Base-by-base conservation (phyloP, 148 eudicot species). In the Fallopia convolvulus region DNA sequence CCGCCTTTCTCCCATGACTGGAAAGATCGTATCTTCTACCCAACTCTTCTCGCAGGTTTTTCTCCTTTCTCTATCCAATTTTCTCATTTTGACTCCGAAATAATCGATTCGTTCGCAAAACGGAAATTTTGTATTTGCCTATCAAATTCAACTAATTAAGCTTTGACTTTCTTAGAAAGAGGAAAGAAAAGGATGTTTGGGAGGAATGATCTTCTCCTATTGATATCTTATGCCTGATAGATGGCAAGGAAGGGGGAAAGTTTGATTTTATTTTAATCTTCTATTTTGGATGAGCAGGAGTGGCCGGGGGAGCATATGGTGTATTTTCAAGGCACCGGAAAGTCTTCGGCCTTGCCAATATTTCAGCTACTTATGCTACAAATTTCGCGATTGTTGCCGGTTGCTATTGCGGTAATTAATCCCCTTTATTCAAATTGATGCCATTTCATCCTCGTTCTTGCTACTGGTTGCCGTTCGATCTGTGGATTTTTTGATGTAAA, bases 351-450 rank as follows among this genome's bases (percentile, higher is more conserved):
- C 77, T 90, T 63, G 84, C 88, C 9, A 87, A 86, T 68, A 87
- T 89, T 44, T 83, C 97, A 70, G 85, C 98, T 66, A 88, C 93
- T 76, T 94, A 92, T 76, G 98, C 98, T 21, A 75, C 98, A 52
- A 92, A 94, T 87, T 83, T 89, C 47, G 93, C 98, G 76, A 87
- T 90, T 52, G 91, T 94, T 40, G 77, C 93, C 32, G 97, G 90
- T 32, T 87, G 89, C 80, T 94, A 94, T 56, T 94, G 92, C 81
- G 98, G 98, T 94, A 89, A 84, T 77, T 18, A 11, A 32, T 21
- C 50, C 55, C 39, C 63, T 52, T 42, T 9, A 42, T 53, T 49
- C 18, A 75, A 21, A 52, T 33, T 4, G n/a, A 0, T 18, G 21
- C 13, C 39, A 14, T 75, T 3, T 33, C 14, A 18, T 75, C 56